phyloP scores from a whole-genome alignment of 164 flowering plant genomes.

The Vitis vinifera region ASM3070453v1 NC_081813.1:173501-174000 shows the following conservation, averaged over 20 bases:
- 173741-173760: not conserved
- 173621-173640: slow-evolving; percentile 91
- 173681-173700: slow-evolving; percentile 74
- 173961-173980: slow-evolving; percentile 53
- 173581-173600: slow-evolving; percentile 87
- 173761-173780: slow-evolving; percentile 5
- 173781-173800: slow-evolving; percentile 36
- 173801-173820: slow-evolving; percentile 52
- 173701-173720: not conserved
- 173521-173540: slow-evolving; percentile 66
- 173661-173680: slow-evolving; percentile 57
- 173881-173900: slow-evolving; percentile 79
- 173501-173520: not conserved
- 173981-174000: not conserved
- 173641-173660: slow-evolving; percentile 74
- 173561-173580: slow-evolving; percentile 89
- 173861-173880: slow-evolving; percentile 81
- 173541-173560: slow-evolving; percentile 83
- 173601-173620: slow-evolving; percentile 83
- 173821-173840: slow-evolving; percentile 49
- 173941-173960: slow-evolving; percentile 84
- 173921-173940: slow-evolving; percentile 78
- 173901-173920: slow-evolving; percentile 77
- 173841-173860: slow-evolving; percentile 73
- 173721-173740: not conserved